Base-by-base conservation (phyloP, 306 rosid species). In the Carpinus viminea region DNA sequence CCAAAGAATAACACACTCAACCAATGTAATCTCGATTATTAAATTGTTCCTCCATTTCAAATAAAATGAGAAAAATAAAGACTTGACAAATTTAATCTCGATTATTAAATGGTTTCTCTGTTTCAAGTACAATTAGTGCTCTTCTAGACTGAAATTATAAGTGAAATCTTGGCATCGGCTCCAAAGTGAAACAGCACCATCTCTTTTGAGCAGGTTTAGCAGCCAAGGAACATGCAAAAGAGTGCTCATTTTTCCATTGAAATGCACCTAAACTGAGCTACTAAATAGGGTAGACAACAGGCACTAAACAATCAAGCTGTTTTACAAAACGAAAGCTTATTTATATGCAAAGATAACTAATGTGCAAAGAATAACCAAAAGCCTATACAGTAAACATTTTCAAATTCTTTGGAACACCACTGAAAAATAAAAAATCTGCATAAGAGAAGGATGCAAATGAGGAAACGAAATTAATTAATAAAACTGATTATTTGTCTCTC, bases 401-500 rank as follows among this genome's bases (percentile, higher is more conserved):
- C 6, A 18, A 66, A 9, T 38, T 66, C 71, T 17, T 17, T 38
- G 50, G 38, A 36, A 36, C 71, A 9, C 50, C n/a, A 66, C 18
- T 7, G 72, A 3, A 66, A 24, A 64, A 66, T 7, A 18, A 66
- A 47, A 65, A 34, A 17, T 43, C 36, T 9, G 28, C 72, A 66
- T 16, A 66, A 66, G 31, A 52, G 31, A 48, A 48, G 24, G 24
- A 65, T 15, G 70, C 74, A 81, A 78, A 57, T 17, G 45, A 28
- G 52, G 51, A 21, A 55, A 71, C 34, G 13, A 55, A 36, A 50
- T 53, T 26, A 72, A 10, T n/a, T 53, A 43, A 46, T 11, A 50
- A 26, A 79, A 79, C 61, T 26, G 69, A 74, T 57, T 53, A 51
- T 76, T 82, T n/a, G 51, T 61, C 52, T 38, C 61, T 64, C 76